Evolutionary conservation across 192 early-diverging fungal genomes (phyloP), one percentile per base, ranked within the genome.

Genomic region (Coemansia sp.): DNA sequence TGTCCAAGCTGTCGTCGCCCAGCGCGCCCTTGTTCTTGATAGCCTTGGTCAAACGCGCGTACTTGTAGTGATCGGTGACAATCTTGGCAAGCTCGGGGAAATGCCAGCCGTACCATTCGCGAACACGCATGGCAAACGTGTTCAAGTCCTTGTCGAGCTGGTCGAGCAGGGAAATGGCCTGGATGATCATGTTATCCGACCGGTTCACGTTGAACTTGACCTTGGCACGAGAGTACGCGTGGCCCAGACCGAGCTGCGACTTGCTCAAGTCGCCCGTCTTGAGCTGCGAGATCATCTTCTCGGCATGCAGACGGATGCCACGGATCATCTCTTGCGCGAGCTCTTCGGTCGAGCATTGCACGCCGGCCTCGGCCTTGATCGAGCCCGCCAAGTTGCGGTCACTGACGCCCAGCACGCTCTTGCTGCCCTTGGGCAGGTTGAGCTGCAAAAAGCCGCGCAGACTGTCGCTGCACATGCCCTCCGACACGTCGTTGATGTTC

Each of bases 81-180:
- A 97, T 90, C 85, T 92, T 94, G 75, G 86, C 88, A 89, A 98
- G 93, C 87, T 98, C 97, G 48, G 97, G 97, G 89, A 98, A 98
- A 73, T 98, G 97, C 95, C 94, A 98, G 38, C 95, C 95, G 75
- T 98, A 95, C 97, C 97, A 98, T 82, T 98, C 97, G 89, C 96
- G 92, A 70, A 91, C 89, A 57, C 93, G 87, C 93, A 97, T 95
- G 3, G 94, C 90, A 70, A 93, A 97, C 38, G 94, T 97, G 87
- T 99, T 99, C 78, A 99, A 87, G 68, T 99, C 98, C 87, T 99
- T 99, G 83, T 99, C 98, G 57, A 99, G 87, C 73, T 98, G 94
- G 74, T 99, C 98, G 75, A 99, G 82, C 52, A 99, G 85, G 69
- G 84, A 89, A 77, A 98, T 98, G 6, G 97, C 94, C 86, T 99